Evolutionary conservation across 1,284 basidiomycete genomes (phyloP).

Genomic region (Laetiporus sulphureus): DNA sequence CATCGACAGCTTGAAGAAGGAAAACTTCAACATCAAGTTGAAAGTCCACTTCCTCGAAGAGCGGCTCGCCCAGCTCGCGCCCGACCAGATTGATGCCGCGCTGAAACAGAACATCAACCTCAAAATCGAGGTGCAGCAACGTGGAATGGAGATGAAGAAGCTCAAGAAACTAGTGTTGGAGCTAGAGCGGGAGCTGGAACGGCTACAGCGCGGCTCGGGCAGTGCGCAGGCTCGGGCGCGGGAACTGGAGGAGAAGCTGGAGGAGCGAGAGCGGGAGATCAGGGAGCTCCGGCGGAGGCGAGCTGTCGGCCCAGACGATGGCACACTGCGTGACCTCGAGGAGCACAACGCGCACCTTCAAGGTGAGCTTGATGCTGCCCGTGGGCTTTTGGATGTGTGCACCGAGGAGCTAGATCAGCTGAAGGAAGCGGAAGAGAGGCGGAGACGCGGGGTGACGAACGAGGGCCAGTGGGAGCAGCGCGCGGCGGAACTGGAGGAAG

Average conservation of each 20-base stretch:
- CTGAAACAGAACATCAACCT: conserved; percentile 92
- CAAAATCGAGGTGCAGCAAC: conserved; percentile 89
- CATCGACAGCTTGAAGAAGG: conserved; percentile 90
- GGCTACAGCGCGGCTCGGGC: conserved; percentile 52
- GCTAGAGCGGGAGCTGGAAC: conserved; percentile 74
- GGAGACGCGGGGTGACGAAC: conserved; percentile 36
- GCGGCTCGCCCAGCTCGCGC: conserved; percentile 79
- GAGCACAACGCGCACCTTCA: conserved; percentile 60
- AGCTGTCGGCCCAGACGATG: conserved; percentile 35
- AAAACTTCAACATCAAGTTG: conserved; percentile 92
- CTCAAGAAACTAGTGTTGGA: conserved; percentile 85
- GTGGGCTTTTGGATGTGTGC: conserved; percentile 67
- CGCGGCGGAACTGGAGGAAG: conserved; percentile 54
- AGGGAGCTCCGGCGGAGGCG: conserved; percentile 49
- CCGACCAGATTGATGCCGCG: conserved; percentile 87
- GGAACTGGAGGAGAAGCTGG: conserved; percentile 63
- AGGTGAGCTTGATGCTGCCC: conserved; percentile 60
- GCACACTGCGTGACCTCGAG: conserved; percentile 46
- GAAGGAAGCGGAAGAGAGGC: conserved; percentile 53
- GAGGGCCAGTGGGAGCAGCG: conserved; percentile 35
- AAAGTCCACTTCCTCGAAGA: conserved; percentile 93
- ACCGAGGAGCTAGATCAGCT: conserved; percentile 68
- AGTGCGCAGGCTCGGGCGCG: conserved; percentile 42
- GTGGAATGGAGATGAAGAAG: conserved; percentile 90
- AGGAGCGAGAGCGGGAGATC: conserved; percentile 63